A percentile compares a stretch with the other conserved stretches of the same genome.
Conservation (phyloP, 495 filamentous ascomycete species). For the Aspergillus sclerotioniger region DNA sequence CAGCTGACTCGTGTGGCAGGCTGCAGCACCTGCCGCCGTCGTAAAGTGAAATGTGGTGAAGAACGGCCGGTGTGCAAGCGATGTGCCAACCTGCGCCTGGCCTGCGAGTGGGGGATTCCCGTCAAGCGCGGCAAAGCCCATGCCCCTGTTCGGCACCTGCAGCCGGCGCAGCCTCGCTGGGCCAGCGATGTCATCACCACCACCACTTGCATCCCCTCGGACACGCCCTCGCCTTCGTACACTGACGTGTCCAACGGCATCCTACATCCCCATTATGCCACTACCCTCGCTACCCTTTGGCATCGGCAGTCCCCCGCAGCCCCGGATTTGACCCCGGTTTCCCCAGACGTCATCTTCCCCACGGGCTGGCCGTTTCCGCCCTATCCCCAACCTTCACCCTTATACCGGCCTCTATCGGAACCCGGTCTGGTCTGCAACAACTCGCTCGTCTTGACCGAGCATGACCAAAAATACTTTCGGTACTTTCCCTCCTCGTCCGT, state of each 20-base stretch:
- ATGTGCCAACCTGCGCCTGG: constrained; percentile 35
- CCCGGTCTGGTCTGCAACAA: constrained; percentile 34
- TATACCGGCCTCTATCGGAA: constrained; percentile 27
- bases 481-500: constrained; percentile 44
- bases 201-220: not conserved
- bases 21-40: constrained; percentile 54
- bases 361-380: constrained; percentile 8
- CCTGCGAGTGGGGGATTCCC: constrained; percentile 40
- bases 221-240: not conserved
- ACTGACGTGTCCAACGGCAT: not conserved
- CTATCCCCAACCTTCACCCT: constrained; percentile 13
- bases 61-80: constrained; percentile 48
- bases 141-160: constrained; percentile 31
- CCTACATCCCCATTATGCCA: constrained; percentile 8
- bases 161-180: constrained; percentile 26
- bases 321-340: constrained; percentile 9
- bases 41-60: constrained; percentile 58
- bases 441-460: constrained; percentile 34
- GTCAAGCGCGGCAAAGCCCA: constrained; percentile 31
- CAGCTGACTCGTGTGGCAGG: constrained; percentile 22
- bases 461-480: constrained; percentile 41
- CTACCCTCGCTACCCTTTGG: constrained; percentile 1
- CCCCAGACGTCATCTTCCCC: constrained; percentile 10
- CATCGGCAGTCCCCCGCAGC: not conserved
- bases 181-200: constrained; percentile 4